Percentiles rank a stretch among this genome's conserved stretches.
phyloP scores from a whole-genome alignment of 805 yeast genomes.

The Brettanomyces nanus region DNA sequence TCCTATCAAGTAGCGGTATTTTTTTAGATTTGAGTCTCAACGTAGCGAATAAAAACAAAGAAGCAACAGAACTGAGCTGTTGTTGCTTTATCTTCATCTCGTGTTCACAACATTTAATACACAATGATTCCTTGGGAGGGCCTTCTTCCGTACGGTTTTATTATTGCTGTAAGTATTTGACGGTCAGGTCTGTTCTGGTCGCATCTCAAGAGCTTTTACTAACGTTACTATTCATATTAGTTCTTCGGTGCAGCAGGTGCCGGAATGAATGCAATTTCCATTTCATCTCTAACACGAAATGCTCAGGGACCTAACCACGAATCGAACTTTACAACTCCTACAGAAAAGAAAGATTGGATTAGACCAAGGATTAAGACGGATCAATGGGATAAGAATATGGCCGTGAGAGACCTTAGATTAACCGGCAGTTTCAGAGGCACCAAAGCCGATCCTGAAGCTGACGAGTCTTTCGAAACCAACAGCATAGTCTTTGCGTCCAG shows the following conservation, averaged over 20 bases:
- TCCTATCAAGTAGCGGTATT: no score
- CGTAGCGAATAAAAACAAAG: no score
- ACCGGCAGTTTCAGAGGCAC: conserved; percentile 73
- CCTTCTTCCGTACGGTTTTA: conserved; percentile 51
- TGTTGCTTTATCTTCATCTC: no score
- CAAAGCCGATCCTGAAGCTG: conserved; percentile 56
- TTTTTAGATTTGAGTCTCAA: no score
- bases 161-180: conserved; percentile 40
- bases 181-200: no score
- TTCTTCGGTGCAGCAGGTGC: conserved; percentile 49
- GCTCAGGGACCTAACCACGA: conserved; percentile 30
- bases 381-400: conserved; percentile 45
- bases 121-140: conserved; percentile 66
- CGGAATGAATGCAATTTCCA: conserved; percentile 28
- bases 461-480: conserved; percentile 70
- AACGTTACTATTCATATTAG: conserved; percentile 18
- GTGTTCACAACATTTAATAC: no score
- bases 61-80: no score
- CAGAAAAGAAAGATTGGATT: conserved; percentile 38
- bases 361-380: conserved; percentile 47
- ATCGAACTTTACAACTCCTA: conserved; percentile 30
- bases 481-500: conserved; percentile 32
- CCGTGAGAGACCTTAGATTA: conserved; percentile 68
- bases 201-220: no score
- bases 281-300: conserved; percentile 23